Percentiles rank a stretch among this genome's conserved stretches.
phyloP scores from a whole-genome alignment of 345 rosid genomes.

The Euclidium syriacum region DNA sequence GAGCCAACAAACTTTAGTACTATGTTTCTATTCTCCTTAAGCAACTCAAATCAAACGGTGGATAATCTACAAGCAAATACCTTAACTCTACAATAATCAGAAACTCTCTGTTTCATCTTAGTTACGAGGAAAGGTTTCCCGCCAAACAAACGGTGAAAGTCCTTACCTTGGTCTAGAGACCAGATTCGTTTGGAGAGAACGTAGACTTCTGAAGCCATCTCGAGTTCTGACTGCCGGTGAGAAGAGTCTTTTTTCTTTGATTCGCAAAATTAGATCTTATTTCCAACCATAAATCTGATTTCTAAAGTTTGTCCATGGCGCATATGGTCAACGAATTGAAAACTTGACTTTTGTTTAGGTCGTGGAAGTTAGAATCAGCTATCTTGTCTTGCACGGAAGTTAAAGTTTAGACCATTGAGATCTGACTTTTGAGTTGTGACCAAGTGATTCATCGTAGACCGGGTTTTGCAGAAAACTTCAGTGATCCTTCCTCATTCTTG shows the following conservation, averaged over 20 bases:
- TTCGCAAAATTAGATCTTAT: conserved; percentile 5
- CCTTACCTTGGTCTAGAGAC: conserved; percentile 46
- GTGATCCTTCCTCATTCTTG: no score
- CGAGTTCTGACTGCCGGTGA: conserved; percentile 48
- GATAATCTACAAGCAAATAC: no score
- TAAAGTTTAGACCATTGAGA: no score
- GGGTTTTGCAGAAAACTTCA: background rate
- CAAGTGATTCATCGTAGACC: background rate
- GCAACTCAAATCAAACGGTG: no score
- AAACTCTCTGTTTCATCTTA: background rate
- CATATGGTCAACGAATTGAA: background rate
- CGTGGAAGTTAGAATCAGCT: background rate
- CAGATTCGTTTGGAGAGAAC: conserved; percentile 47
- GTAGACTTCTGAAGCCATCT: conserved; percentile 50
- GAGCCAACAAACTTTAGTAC: no score
- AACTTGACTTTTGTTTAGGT: conserved; percentile 21
- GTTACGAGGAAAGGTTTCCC: background rate
- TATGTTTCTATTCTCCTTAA: no score
- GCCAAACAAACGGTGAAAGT: background rate
- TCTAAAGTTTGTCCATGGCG: background rate
- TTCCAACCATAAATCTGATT: background rate
- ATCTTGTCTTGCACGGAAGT: background rate
- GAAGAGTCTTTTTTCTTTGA: conserved; percentile 44
- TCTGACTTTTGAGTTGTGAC: background rate
- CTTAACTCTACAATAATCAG: no score